Base-by-base conservation (phyloP, 805 yeast species). In the Hanseniaspora taiwanica region DNA sequence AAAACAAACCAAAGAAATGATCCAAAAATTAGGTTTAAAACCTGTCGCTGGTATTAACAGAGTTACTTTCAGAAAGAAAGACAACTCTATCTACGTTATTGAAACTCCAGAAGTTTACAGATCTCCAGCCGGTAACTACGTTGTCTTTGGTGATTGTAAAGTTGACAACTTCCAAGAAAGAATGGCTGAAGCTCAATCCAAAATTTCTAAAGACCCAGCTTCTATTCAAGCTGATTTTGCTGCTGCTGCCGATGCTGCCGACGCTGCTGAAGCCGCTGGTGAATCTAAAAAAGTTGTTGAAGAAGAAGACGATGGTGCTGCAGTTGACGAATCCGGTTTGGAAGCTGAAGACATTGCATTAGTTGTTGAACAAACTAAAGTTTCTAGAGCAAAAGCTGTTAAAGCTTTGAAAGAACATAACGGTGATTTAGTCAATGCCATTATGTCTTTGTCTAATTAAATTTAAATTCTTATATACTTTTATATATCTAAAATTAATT, bases 81-180 rank as follows among this genome's bases (percentile, higher is more conserved):
- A 87, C 64, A 83, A 84, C 77, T 76, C 80, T 63, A 80, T 86
- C 62, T 76, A 80, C 65, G 94, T 91, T 60, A 83, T 89, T 68
- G 91, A 84, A 64, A 64, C 67, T 53, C 98, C 98, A 65, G 96
- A 86, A 55, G 97, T 91, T 46, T 89, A 72, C 94, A 84, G 74
- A 69, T 79, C 96, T 48, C 81, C 93, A 60, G 71, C 76, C 47
- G 96, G 96, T 62, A 80, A 94, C 54, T 91, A 82, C 74, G 79
- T 89, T 56, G 96, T 89, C 53, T 87, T 89, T 58, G 98, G 98
- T 69, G 96, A 87, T 70, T 94, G 96, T 62, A 83, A 85, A 75
- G 81, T 83, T 54, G 96, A 89, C 66, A 95, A 89, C 72, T 69
- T 86, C 66, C 77, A 79, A 69, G 78, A 83, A 68, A 79, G 86